phyloP scores from a whole-genome alignment of 768 basidiomycete species.

The Pholiota molesta region DNA sequence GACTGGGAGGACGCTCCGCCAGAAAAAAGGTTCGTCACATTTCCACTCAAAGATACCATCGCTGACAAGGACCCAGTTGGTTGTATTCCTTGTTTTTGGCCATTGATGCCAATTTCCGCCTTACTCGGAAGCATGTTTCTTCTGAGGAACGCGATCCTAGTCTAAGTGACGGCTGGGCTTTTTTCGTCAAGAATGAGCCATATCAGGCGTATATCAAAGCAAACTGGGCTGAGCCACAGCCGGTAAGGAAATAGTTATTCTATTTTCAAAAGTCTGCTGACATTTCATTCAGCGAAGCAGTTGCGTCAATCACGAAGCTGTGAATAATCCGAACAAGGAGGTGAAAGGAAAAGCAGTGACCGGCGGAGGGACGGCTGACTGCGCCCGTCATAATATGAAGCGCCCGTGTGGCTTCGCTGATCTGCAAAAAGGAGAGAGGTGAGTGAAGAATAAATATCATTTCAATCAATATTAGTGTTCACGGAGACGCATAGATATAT shows the following conservation, averaged over 20 bases:
- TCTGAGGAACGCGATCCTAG: conserved; percentile 28
- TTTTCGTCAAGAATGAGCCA: conserved; percentile 26
- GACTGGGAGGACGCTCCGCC: conserved; percentile 18
- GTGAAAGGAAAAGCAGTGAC: conserved; percentile 22
- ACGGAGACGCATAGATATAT: conserved; percentile 21
- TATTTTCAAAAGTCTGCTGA: too few relatives aligned
- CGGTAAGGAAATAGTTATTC: conserved; percentile 13
- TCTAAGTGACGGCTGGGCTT: conserved; percentile 30
- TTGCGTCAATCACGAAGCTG: conserved; percentile 17
- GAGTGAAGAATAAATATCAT: too few relatives aligned
- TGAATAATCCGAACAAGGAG: conserved; percentile 19
- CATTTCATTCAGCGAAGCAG: conserved; percentile 20
- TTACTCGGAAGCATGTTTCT: conserved; percentile 31
- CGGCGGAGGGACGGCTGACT: conserved; percentile 27
- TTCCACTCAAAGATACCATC: too few relatives aligned
- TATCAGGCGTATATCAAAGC: conserved; percentile 28
- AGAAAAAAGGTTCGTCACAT: conserved; percentile 8
- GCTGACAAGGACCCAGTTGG: conserved; percentile 8
- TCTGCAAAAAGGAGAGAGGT: conserved; percentile 37
- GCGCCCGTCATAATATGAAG: conserved; percentile 29
- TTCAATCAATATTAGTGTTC: too few relatives aligned
- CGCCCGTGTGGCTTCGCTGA: conserved; percentile 29
- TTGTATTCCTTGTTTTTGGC: conserved; percentile 29
- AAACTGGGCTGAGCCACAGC: conserved; percentile 22
- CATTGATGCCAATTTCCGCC: conserved; percentile 29